Percentiles rank a stretch among this genome's conserved stretches.
Conservation (phyloP, 2,329 filamentous ascomycete genomes). For the Eutypa lata region DNA sequence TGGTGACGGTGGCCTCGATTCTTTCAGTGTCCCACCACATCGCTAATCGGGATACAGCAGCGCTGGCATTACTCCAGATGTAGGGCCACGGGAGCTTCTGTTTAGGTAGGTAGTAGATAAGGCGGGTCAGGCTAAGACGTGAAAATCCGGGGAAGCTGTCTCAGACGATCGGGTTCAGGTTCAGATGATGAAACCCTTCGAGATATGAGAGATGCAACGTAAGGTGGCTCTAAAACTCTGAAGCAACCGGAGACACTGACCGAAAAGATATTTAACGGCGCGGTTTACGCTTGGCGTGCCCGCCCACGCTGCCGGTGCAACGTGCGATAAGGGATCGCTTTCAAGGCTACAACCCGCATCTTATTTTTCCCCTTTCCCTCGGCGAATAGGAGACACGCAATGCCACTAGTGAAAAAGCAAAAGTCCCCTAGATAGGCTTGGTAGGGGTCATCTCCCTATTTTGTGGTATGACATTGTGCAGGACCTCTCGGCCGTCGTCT, state of each 20-base stretch:
- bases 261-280: background rate
- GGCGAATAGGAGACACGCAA: background rate
- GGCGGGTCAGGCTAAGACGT: constrained; percentile 4
- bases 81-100: background rate
- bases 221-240: background rate
- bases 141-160: background rate
- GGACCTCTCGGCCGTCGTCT: background rate
- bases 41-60: constrained; percentile 19
- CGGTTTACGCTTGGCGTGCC: background rate
- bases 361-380: background rate
- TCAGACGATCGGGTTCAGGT: background rate
- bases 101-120: constrained; percentile 9
- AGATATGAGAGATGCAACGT: background rate
- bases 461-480: background rate
- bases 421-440: background rate
- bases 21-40: constrained; percentile 71
- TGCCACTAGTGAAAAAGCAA: background rate
- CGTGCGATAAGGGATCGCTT: background rate
- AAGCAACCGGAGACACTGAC: background rate
- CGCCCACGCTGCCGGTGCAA: background rate
- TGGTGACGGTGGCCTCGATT: constrained; percentile 68
- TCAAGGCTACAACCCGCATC: background rate
- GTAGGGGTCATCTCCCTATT: background rate
- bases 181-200: background rate
- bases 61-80: constrained; percentile 21